Percentiles rank a stretch among this genome's conserved stretches.
phyloP scores from a whole-genome alignment of 306 rosid species.

The Psophocarpus tetragonolobus region DNA sequence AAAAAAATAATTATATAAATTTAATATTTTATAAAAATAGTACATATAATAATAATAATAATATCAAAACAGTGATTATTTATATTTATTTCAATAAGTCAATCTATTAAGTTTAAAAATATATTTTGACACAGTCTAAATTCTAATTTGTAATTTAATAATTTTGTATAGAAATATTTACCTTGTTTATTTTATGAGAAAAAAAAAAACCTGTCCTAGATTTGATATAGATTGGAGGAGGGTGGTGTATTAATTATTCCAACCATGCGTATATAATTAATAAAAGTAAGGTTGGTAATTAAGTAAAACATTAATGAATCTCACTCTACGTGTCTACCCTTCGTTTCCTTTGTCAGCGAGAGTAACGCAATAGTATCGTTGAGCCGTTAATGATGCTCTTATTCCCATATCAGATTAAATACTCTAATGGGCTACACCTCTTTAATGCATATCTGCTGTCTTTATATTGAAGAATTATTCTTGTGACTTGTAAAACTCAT shows the following conservation, averaged over 20 bases:
- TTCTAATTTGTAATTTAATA: background rate
- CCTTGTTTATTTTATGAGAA: background rate
- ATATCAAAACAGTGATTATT: background rate
- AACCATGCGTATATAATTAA: background rate
- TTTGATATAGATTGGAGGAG: background rate
- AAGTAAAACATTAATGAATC: background rate
- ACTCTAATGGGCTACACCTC: background rate
- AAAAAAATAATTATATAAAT: background rate
- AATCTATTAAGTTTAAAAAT: background rate
- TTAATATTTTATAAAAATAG: background rate
- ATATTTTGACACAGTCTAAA: background rate
- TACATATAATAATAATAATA: too few species aligned
- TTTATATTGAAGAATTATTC: background rate
- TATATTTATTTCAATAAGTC: background rate
- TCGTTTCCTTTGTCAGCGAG: background rate
- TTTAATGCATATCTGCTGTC: constrained; percentile 1
- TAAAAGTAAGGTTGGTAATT: background rate
- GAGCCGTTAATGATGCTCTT: background rate
- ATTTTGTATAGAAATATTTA: background rate
- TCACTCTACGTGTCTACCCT: background rate
- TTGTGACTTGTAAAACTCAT: too few species aligned
- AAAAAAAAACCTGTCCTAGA: background rate
- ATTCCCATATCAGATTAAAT: constrained; percentile 34
- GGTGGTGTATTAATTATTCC: background rate
- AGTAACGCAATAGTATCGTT: background rate